These are phyloP conservation scores for Endoconidiophora polonica DNA, from an alignment of 2,329 filamentous ascomycete species.

Conservation along the genomic window DNA sequence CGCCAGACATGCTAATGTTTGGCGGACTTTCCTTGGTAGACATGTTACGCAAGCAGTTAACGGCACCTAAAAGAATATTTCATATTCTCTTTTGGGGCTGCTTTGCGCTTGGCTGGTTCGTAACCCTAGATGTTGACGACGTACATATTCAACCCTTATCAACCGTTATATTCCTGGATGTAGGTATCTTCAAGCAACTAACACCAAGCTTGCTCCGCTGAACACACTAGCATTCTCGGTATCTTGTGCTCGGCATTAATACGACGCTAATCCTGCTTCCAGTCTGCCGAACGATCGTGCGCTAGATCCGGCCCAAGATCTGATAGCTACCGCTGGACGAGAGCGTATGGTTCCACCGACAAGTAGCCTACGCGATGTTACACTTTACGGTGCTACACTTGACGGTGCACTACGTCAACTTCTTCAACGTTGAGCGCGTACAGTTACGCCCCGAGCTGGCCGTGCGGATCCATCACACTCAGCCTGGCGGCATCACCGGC, in stretches of 20 bases:
- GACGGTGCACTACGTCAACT: slow-evolving; percentile 84
- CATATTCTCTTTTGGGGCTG: slow-evolving; percentile 69
- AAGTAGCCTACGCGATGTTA: slow-evolving; percentile 78
- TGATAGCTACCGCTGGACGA: slow-evolving; percentile 87
- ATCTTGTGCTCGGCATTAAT: slow-evolving; percentile 65
- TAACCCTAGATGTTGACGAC: neutral
- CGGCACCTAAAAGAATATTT: slow-evolving; percentile 56
- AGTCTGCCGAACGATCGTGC: slow-evolving; percentile 82
- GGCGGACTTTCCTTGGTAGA: slow-evolving; percentile 19
- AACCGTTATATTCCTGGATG: slow-evolving; percentile 11
- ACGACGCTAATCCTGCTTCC: slow-evolving; percentile 77
- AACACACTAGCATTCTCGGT: slow-evolving; percentile 78
- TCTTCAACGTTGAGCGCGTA: slow-evolving; percentile 80
- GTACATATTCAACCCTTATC: neutral
- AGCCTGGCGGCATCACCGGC: slow-evolving; percentile 82
- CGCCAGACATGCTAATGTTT: no score
- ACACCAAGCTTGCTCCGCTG: slow-evolving; percentile 53
- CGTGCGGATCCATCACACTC: slow-evolving; percentile 77
- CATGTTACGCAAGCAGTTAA: slow-evolving; percentile 47
- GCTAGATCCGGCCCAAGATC: slow-evolving; percentile 71
- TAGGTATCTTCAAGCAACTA: slow-evolving; percentile 63
- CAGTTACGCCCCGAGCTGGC: slow-evolving; percentile 70
- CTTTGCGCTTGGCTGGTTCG: slow-evolving; percentile 78
- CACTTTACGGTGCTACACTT: slow-evolving; percentile 69
- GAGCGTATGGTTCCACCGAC: slow-evolving; percentile 90